Conservation (phyloP, 352 stramenopile species). For the Pythium dissotocum region DNA sequence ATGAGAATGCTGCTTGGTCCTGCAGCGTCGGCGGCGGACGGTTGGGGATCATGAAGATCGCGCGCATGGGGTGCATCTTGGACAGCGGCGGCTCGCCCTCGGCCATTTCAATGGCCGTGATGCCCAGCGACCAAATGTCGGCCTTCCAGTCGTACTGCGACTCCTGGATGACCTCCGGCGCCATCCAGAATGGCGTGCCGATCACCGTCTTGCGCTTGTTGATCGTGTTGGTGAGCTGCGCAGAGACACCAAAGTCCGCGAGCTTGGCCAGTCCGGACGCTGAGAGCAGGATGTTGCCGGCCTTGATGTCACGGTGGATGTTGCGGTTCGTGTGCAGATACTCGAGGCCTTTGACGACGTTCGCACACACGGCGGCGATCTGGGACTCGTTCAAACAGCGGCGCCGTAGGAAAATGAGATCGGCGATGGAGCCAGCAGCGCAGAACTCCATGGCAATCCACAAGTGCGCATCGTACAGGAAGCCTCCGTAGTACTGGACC, state of each 20-base stretch:
- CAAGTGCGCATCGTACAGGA: constrained; percentile 69
- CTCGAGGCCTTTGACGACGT: constrained; percentile 63
- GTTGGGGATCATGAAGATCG: constrained; percentile 81
- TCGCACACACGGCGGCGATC: constrained; percentile 73
- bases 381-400: constrained; percentile 59
- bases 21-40: constrained; percentile 56
- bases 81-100: constrained; percentile 83
- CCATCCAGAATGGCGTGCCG: constrained; percentile 92
- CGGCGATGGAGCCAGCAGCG: constrained; percentile 78
- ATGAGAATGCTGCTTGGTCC: constrained; percentile 41
- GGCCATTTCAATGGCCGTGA: constrained; percentile 90
- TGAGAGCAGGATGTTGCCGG: constrained; percentile 82
- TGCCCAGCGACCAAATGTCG: constrained; percentile 84
- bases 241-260: constrained; percentile 91
- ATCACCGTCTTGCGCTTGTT: constrained; percentile 91
- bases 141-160: constrained; percentile 83
- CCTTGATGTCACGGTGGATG: constrained; percentile 91
- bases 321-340: constrained; percentile 81
- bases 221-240: constrained; percentile 88
- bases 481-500: constrained; percentile 85
- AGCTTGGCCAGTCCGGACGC: constrained; percentile 75
- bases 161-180: constrained; percentile 90
- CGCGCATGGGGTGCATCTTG: constrained; percentile 87
- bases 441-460: constrained; percentile 92
- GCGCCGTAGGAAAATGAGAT: constrained; percentile 67